Evolutionary conservation across 2,329 filamentous ascomycete genomes (phyloP).

Genomic region (Ophiosphaerella herpotricha): DNA sequence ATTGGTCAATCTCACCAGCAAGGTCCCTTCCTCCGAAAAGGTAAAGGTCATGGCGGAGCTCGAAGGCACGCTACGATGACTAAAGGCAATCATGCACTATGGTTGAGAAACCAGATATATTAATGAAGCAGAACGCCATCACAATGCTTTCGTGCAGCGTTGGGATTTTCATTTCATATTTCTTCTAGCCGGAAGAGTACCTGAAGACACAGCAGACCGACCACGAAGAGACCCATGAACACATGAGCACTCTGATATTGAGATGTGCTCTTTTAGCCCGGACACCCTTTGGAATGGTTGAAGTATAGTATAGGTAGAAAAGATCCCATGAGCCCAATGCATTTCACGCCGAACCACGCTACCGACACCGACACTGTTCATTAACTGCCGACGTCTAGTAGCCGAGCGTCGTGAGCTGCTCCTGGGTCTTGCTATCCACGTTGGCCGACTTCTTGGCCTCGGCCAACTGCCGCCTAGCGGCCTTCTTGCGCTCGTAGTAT

Average conservation of each 20-base stretch:
- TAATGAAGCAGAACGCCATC: constrained; percentile 39
- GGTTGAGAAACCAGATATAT: constrained; percentile 25
- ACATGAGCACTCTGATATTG: constrained; percentile 41
- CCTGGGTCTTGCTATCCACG: constrained; percentile 83
- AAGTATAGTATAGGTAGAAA: constrained; percentile 45
- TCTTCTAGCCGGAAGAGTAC: constrained; percentile 46
- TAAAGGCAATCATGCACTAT: too few species aligned
- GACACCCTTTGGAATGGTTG: constrained; percentile 44
- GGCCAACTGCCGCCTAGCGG: constrained; percentile 83
- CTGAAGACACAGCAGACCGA: constrained; percentile 43
- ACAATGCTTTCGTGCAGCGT: constrained; percentile 40
- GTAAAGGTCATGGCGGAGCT: not conserved
- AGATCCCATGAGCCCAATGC: constrained; percentile 46
- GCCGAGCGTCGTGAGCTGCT: constrained; percentile 86
- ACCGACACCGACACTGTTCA: constrained; percentile 35
- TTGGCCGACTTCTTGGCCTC: constrained; percentile 92
- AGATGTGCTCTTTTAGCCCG: constrained; percentile 46
- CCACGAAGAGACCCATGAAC: constrained; percentile 47
- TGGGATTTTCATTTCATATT: constrained; percentile 47
- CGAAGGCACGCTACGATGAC: not conserved
- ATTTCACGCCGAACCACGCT: constrained; percentile 43
- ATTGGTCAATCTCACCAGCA: constrained; percentile 12
- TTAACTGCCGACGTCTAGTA: constrained; percentile 68
- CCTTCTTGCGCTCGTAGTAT: constrained; percentile 99
- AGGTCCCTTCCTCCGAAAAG: too few species aligned